These are phyloP conservation scores for Gossypium schwendimanii DNA, from an alignment of 441 rosid species.

Conservation along the genomic window DNA sequence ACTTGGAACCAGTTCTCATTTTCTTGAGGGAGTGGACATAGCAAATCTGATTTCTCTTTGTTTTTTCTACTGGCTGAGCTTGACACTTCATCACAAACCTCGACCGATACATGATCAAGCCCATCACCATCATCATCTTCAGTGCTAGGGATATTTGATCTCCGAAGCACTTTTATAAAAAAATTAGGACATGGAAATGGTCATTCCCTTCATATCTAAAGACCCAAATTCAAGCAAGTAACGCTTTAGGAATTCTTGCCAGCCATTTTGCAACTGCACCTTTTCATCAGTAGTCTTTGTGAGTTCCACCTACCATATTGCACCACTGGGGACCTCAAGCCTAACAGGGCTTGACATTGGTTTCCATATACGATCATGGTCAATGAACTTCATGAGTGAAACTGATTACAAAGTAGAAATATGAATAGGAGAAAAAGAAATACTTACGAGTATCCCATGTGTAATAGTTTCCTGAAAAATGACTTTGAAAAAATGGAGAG, in stretches of 20 bases:
- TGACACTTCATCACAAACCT: background rate
- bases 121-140: background rate
- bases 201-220: slow-evolving; percentile 11
- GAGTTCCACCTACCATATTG: slow-evolving; percentile 20
- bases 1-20: background rate
- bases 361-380: background rate
- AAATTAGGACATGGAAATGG: slow-evolving; percentile 23
- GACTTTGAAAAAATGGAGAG: slow-evolving; percentile 7
- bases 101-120: too few relatives aligned
- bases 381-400: background rate
- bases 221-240: slow-evolving; percentile 8
- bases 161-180: slow-evolving; percentile 24
- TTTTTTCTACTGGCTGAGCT: background rate
- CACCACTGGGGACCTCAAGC: slow-evolving; percentile 22
- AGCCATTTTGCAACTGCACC: slow-evolving; percentile 26
- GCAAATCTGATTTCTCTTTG: background rate
- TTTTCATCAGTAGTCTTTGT: background rate
- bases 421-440: background rate
- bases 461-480: background rate
- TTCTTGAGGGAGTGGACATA: background rate
- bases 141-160: slow-evolving; percentile 14
- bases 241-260: slow-evolving; percentile 24
- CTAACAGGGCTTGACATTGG: slow-evolving; percentile 3
- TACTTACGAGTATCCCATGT: slow-evolving; percentile 13
- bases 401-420: background rate